A percentile compares a stretch with the other conserved stretches of the same genome.
phyloP scores from a whole-genome alignment of 106 monocot genomes.

The Apostasia ramifera region DNA sequence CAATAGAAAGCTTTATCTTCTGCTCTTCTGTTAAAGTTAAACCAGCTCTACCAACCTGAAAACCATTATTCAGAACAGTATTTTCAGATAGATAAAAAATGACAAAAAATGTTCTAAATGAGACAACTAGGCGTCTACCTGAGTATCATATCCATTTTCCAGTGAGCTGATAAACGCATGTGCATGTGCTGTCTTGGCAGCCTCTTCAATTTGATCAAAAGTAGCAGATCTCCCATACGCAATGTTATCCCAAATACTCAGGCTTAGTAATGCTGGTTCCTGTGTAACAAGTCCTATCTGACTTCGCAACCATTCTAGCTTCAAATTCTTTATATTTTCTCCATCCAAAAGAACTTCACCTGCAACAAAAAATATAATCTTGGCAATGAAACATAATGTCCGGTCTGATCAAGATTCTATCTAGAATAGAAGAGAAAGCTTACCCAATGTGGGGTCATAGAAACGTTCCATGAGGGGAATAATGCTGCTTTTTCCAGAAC shows the following conservation, averaged over 20 bases:
- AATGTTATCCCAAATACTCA: conserved; percentile 94
- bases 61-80: background rate
- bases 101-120: too few species aligned
- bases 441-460: conserved; percentile 97
- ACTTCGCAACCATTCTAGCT: conserved; percentile 93
- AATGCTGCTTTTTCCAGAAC: conserved; percentile 97
- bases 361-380: conserved; percentile 24
- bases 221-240: conserved; percentile 86
- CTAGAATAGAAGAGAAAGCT: background rate
- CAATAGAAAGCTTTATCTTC: conserved; percentile 91
- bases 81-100: background rate
- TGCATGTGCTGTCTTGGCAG: conserved; percentile 95
- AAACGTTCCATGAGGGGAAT: conserved; percentile 99
- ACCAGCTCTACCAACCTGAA: conserved; percentile 87
- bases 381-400: background rate
- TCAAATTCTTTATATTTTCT: conserved; percentile 87
- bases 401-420: background rate
- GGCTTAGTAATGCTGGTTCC: conserved; percentile 84
- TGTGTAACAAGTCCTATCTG: conserved; percentile 98
- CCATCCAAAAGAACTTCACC: conserved; percentile 97
- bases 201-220: conserved; percentile 91
- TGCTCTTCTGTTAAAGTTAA: conserved; percentile 74
- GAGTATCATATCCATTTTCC: conserved; percentile 81
- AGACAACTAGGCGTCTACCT: conserved; percentile 25
- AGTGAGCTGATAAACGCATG: conserved; percentile 87